phyloP scores from a whole-genome alignment of 768 basidiomycete genomes.

The Peribolospora kevripleyi region DNA sequence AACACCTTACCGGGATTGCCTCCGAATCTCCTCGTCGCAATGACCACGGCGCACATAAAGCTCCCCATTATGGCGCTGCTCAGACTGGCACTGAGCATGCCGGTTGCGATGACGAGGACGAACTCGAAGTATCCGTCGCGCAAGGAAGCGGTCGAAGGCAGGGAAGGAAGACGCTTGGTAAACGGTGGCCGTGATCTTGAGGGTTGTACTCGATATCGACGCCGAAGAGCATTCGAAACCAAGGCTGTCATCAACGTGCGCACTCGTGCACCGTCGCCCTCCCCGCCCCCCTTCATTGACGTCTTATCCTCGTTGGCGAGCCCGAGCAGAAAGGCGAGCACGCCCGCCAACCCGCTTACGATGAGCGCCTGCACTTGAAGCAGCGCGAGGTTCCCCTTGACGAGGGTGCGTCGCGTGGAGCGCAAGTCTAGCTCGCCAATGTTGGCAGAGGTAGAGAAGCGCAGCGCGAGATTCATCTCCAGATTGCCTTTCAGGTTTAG shows the following conservation, averaged over 20 bases:
- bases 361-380: constrained; percentile 82
- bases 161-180: too few species aligned
- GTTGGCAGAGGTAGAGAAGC: constrained; percentile 79
- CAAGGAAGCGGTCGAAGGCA: neutral
- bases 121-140: constrained; percentile 21
- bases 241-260: too few species aligned
- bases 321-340: constrained; percentile 48
- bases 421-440: constrained; percentile 71
- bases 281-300: too few species aligned
- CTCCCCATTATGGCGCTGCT: constrained; percentile 61
- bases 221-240: too few species aligned
- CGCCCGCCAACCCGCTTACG: constrained; percentile 66
- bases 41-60: constrained; percentile 70
- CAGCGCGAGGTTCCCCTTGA: constrained; percentile 58
- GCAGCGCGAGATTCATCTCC: constrained; percentile 93
- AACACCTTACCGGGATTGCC: too few species aligned
- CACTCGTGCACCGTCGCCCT: too few species aligned
- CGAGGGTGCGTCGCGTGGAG: constrained; percentile 33
- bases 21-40: constrained; percentile 46
- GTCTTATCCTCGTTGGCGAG: constrained; percentile 10
- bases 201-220: too few species aligned
- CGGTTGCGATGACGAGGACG: constrained; percentile 22
- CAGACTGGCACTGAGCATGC: constrained; percentile 31
- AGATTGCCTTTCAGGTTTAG: constrained; percentile 85
- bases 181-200: too few species aligned